A percentile compares a stretch with the other conserved stretches of the same genome.
Evolutionary conservation across 139 green algal genomes (phyloP).

Genomic region (Chlorokybus atmophyticus): DNA sequence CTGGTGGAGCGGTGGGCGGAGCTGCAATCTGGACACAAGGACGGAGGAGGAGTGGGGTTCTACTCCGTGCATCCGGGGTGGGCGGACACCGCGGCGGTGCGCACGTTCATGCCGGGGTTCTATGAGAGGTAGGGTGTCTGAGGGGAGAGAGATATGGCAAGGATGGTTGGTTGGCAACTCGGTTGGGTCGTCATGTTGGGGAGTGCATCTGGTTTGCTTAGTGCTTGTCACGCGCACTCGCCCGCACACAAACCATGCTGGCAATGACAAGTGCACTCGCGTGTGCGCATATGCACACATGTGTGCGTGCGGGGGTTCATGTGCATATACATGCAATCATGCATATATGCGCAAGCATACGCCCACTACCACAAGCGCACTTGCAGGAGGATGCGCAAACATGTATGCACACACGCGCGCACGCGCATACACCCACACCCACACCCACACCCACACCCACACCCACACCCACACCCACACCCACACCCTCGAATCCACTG

Average conservation of each 20-base stretch:
- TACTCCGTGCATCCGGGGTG: conserved; percentile 31
- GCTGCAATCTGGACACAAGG: neutral
- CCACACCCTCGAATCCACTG: neutral
- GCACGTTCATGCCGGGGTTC: conserved; percentile 21
- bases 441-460: neutral
- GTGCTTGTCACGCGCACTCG: neutral
- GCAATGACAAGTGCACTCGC: too few relatives aligned
- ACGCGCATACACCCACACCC: too few relatives aligned
- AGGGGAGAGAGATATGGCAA: neutral
- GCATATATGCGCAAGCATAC: neutral
- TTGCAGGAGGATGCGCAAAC: neutral
- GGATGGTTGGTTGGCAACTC: neutral
- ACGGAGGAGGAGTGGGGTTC: conserved; percentile 10
- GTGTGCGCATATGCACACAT: too few relatives aligned
- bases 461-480: neutral
- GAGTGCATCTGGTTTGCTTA: neutral
- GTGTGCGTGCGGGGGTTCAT: neutral
- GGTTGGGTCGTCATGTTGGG: neutral
- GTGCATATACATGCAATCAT: neutral
- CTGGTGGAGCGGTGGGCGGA: conserved; percentile 27
- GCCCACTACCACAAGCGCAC: neutral
- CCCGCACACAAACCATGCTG: too few relatives aligned
- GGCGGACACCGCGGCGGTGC: conserved; percentile 18
- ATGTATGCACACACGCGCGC: neutral
- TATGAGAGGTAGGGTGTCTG: conserved; percentile 11